phyloP scores from a whole-genome alignment of 352 stramenopile genomes.

The Pythium utonaiense region DNA sequence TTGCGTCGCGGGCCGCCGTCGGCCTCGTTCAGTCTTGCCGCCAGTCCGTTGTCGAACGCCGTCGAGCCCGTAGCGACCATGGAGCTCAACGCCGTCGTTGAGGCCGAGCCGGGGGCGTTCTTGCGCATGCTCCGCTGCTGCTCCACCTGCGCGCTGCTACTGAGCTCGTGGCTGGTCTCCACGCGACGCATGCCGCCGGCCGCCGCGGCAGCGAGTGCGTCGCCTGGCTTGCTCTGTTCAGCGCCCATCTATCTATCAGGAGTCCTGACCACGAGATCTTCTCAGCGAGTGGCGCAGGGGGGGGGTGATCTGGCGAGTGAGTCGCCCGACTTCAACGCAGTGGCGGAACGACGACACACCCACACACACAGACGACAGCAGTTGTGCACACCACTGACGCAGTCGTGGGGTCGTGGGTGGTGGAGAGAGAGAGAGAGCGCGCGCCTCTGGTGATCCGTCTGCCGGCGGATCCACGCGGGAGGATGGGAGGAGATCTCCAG shows the following conservation, averaged over 20 bases:
- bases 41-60: conserved; percentile 16
- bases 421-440: neutral
- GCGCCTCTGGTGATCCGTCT: neutral
- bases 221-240: conserved; percentile 54
- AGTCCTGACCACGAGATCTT: too few relatives aligned
- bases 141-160: conserved; percentile 29
- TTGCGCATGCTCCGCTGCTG: conserved; percentile 30
- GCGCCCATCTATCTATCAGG: conserved; percentile 50
- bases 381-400: neutral
- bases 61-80: conserved; percentile 24
- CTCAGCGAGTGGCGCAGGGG: neutral
- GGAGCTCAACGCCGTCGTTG: conserved; percentile 52
- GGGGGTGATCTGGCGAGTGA: too few relatives aligned
- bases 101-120: conserved; percentile 40
- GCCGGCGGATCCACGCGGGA: neutral
- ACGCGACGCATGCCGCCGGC: conserved; percentile 53
- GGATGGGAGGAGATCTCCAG: neutral
- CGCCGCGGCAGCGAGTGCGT: conserved; percentile 22
- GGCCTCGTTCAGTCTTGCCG: conserved; percentile 3
- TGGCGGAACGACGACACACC: neutral
- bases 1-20: conserved; percentile 18
- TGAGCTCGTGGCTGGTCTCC: conserved; percentile 61
- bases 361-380: too few relatives aligned
- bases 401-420: neutral
- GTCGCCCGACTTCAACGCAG: neutral